Conservation (phyloP, 2,329 filamentous ascomycete species). For the Phoma sp. region DNA sequence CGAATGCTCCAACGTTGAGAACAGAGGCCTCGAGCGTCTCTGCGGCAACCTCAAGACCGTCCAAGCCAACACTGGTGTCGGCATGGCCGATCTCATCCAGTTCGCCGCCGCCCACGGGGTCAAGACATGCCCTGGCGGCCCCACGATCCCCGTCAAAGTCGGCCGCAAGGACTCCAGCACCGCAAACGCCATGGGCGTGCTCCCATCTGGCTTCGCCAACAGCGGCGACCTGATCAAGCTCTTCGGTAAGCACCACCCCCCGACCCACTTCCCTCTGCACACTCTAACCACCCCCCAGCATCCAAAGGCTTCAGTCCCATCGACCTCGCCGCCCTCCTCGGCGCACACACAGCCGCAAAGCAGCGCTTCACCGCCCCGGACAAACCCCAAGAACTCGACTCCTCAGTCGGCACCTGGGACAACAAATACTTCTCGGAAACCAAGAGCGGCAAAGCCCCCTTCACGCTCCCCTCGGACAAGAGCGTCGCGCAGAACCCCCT, state of each 20-base stretch:
- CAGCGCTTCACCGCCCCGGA: conserved; percentile 38
- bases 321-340: conserved; percentile 49
- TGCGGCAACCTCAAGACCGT: conserved; percentile 49
- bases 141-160: conserved; percentile 41
- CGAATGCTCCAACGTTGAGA: conserved; percentile 46
- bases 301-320: conserved; percentile 46
- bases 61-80: conserved; percentile 49
- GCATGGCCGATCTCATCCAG: conserved; percentile 45
- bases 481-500: conserved; percentile 33
- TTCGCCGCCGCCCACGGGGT: conserved; percentile 48
- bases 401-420: conserved; percentile 47
- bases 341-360: conserved; percentile 45
- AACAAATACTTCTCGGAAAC: conserved; percentile 47
- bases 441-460: conserved; percentile 34
- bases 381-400: conserved; percentile 39
- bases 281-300: conserved; percentile 7
- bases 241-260: conserved; percentile 32
- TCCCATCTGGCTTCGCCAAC: conserved; percentile 28
- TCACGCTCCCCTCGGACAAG: conserved; percentile 37
- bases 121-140: conserved; percentile 46
- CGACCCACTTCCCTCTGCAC: neutral
- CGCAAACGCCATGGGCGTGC: conserved; percentile 29
- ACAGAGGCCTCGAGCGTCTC: conserved; percentile 55
- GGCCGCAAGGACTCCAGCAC: conserved; percentile 41
- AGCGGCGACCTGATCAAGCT: conserved; percentile 33